Evolutionary conservation across 768 basidiomycete species (phyloP).

Genomic region (Rhodotorula toruloides): DNA sequence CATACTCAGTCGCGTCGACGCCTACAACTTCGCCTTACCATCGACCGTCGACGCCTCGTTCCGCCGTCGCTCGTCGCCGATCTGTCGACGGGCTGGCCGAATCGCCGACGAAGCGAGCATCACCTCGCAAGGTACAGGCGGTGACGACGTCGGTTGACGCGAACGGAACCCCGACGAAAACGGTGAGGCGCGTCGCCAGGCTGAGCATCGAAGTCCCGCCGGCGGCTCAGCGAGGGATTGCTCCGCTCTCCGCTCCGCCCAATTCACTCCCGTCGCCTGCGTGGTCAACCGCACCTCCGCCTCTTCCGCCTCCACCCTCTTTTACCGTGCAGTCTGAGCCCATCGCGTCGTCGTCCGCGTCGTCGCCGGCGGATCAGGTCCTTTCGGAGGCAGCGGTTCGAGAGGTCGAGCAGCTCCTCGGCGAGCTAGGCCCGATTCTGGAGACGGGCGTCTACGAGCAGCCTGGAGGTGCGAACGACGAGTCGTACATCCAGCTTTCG

Average conservation of each 20-base stretch:
- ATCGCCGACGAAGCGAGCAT: not conserved
- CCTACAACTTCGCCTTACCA: conserved; percentile 20
- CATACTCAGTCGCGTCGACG: conserved; percentile 1
- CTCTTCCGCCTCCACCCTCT: not conserved
- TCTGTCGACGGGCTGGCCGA: not conserved
- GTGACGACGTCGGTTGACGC: not conserved
- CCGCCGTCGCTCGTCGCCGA: not conserved
- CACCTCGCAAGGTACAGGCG: not conserved
- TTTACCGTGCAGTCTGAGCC: too few relatives aligned
- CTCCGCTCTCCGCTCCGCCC: too few relatives aligned
- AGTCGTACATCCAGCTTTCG: not conserved
- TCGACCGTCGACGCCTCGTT: conserved; percentile 4
- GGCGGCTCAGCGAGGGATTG: not conserved
- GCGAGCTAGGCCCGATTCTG: conserved; percentile 23
- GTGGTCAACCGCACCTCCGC: not conserved
- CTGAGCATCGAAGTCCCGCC: conserved; percentile 26
- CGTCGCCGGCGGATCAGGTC: not conserved
- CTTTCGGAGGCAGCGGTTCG: conserved; percentile 15
- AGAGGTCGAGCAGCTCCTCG: conserved; percentile 26
- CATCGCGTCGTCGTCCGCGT: too few relatives aligned
- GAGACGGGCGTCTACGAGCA: not conserved
- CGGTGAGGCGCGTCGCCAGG: not conserved
- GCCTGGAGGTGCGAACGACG: too few relatives aligned
- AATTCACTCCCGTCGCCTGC: not conserved
- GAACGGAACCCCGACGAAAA: conserved; percentile 13